Conservation (phyloP, 805 yeast species). For the Metschnikowia peoriensis region DNA sequence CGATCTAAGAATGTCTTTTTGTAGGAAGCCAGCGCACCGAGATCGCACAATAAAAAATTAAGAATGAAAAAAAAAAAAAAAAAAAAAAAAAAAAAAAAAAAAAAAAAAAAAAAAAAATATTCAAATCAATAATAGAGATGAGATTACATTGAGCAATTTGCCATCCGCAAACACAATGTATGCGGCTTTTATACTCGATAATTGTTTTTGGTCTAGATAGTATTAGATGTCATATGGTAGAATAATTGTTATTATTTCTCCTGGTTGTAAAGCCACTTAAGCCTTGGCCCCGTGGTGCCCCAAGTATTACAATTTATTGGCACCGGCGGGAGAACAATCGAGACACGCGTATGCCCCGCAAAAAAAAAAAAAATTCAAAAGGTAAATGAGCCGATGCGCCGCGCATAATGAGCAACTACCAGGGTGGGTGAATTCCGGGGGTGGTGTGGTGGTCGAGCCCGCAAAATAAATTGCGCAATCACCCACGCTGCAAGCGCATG, state of each 20-base stretch:
- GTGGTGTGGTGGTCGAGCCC: background rate
- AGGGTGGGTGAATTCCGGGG: slow-evolving; percentile 1
- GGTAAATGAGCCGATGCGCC: background rate
- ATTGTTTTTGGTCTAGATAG: no score
- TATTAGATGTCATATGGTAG: no score
- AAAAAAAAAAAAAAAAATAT: no score
- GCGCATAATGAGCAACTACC: slow-evolving; percentile 2
- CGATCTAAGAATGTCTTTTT: background rate
- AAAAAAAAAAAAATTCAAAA: background rate
- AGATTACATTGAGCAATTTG: background rate
- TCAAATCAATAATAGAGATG: background rate
- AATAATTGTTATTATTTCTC: no score
- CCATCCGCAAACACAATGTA: background rate
- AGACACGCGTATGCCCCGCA: slow-evolving; percentile 4
- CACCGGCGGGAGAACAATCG: background rate
- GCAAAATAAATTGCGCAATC: background rate
- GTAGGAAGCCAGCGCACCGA: background rate
- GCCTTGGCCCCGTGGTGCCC: no score
- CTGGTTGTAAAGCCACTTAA: no score
- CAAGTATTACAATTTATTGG: no score
- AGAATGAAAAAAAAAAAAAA: background rate
- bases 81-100: no score
- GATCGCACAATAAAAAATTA: background rate
- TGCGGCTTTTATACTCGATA: background rate
- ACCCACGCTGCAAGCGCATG: slow-evolving; percentile 1